Evolutionary conservation across 331 rosid genomes (phyloP), one percentile per base, ranked within the genome.

Genomic region (Phaseolus coccineus): DNA sequence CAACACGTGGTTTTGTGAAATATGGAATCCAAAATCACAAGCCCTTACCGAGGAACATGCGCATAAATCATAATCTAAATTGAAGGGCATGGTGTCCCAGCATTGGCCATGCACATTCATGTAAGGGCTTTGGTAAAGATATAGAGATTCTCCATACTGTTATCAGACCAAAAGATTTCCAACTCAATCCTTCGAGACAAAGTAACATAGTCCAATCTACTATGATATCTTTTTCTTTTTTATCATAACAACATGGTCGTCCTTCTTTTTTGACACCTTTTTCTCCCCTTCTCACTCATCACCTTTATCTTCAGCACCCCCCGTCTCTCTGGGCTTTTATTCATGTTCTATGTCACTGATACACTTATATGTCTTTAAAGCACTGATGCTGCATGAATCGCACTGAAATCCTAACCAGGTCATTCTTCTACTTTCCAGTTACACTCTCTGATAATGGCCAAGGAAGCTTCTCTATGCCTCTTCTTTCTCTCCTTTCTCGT

Each of bases 171-270:
- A 77, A 72, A 55, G 63, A 83, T 82, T 78, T 73, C 71, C 88
- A 86, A 40, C 82, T 82, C 73, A 78, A 83, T 82, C 86, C 92
- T 88, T 87, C 79, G 71, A 79, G 77, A 79, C 87, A 89, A 92
- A 92, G 96, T 53, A 85, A 85, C 71, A 80, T 67, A 46, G 74
- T 82, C 62, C 15, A 75, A 64, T 69, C 16, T 66, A 69, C 47
- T 46, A 47, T 69, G 14, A 77, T 56, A 71, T 84, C 66, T 85
- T 84, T 85, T 76, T 8, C 66, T 80, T 85, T 77, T 44, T 84
- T 76, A 46, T 84, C 90, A 72, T 80, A 68, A 83, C 90, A 78
- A 73, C 77, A 66, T 30, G 82, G 81, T 69, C 71, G 27, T 68
- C 71, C 35, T 74, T 69, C 79, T 65, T 73, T 85, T 78, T 87